A percentile compares a stretch with the other conserved stretches of the same genome.
phyloP scores from a whole-genome alignment of 2,329 filamentous ascomycete species.

The Hypoxylon sp. region DNA sequence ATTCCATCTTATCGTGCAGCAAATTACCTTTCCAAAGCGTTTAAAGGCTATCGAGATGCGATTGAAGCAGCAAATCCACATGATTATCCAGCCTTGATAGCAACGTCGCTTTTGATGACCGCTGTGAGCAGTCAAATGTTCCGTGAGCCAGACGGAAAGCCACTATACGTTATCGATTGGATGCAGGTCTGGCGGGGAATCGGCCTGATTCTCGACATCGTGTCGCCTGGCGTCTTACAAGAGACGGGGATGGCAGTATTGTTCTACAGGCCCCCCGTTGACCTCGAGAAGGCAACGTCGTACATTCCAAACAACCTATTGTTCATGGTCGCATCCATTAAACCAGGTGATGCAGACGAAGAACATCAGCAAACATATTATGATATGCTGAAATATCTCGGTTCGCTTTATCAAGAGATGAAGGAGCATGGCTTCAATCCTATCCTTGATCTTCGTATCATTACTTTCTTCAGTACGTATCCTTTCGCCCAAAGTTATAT shows the following conservation, averaged over 20 bases:
- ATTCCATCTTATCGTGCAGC: conserved; percentile 59
- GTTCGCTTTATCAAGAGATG: conserved; percentile 67
- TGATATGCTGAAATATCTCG: conserved; percentile 64
- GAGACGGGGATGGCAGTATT: conserved; percentile 63
- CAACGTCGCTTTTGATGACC: conserved; percentile 66
- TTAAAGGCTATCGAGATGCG: conserved; percentile 67
- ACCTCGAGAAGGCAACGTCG: conserved; percentile 59
- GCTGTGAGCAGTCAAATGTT: conserved; percentile 67
- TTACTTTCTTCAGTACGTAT: conserved; percentile 64
- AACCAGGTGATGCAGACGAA: conserved; percentile 60
- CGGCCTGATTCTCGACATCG: conserved; percentile 63
- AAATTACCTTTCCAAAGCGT: conserved; percentile 65
- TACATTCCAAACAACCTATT: conserved; percentile 65
- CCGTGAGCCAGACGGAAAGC: conserved; percentile 61
- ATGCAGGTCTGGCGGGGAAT: conserved; percentile 70
- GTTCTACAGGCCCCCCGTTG: conserved; percentile 65
- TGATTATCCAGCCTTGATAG: conserved; percentile 66
- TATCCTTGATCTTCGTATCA: conserved; percentile 64
- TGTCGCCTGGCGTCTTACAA: conserved; percentile 52
- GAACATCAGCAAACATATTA: conserved; percentile 61
- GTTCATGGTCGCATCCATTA: conserved; percentile 65
- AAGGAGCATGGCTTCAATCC: conserved; percentile 59
- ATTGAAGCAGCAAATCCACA: conserved; percentile 63
- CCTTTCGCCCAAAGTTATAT: not conserved
- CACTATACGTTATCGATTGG: conserved; percentile 70